A percentile compares a stretch with the other conserved stretches of the same genome.
Conservation (phyloP, 148 eudicot species). For the Talinum fruticosum region DNA sequence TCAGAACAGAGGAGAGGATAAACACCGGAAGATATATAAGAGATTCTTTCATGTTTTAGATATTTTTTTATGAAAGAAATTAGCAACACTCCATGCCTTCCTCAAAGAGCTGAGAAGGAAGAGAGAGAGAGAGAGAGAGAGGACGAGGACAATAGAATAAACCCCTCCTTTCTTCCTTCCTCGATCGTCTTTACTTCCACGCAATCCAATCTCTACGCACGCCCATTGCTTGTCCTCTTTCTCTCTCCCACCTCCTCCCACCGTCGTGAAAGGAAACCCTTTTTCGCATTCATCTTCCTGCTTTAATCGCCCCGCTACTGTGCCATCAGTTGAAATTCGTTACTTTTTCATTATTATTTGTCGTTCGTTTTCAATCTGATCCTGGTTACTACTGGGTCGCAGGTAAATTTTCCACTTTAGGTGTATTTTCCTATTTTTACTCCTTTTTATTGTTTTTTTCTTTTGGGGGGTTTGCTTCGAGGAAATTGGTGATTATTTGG, state of each 20-base stretch:
- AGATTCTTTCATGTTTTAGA: too few species aligned
- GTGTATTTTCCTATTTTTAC: too few species aligned
- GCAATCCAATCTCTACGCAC: conserved; percentile 28
- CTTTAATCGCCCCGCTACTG: neutral
- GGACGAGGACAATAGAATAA: conserved; percentile 3
- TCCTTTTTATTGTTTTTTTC: too few species aligned
- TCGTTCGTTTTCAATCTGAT: too few species aligned
- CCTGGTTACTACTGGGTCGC: conserved; percentile 28
- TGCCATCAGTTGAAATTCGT: conserved; percentile 5
- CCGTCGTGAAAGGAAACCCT: too few species aligned
- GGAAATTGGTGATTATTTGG: neutral
- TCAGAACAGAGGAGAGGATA: too few species aligned
- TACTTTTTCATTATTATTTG: conserved; percentile 11
- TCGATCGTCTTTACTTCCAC: conserved; percentile 28
- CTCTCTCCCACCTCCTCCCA: neutral
- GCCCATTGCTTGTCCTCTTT: neutral
- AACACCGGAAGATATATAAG: too few species aligned
- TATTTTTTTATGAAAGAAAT: too few species aligned
- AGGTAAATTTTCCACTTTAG: conserved; percentile 20
- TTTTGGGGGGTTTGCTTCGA: too few species aligned
- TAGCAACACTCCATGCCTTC: conserved; percentile 12
- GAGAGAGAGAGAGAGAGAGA: neutral
- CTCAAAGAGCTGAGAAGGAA: neutral
- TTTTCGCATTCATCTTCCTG: too few species aligned
- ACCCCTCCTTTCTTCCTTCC: neutral